Percentiles rank a stretch among this genome's conserved stretches.
Evolutionary conservation across 441 rosid genomes (phyloP).

Genomic region (Melastoma candidum): DNA sequence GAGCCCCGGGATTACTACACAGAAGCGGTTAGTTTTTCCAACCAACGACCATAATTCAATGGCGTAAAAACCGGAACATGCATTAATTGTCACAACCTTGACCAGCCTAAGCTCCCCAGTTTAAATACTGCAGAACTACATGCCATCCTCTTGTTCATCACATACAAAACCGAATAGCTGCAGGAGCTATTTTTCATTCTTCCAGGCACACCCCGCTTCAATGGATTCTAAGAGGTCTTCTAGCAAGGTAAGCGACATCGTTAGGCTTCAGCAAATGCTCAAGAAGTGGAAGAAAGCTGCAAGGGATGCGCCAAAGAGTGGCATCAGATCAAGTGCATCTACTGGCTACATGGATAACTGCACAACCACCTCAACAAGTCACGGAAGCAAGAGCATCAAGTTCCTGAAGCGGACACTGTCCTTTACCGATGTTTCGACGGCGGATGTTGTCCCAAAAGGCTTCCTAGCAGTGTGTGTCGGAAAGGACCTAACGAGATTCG

Average conservation of each 20-base stretch:
- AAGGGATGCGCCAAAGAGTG: constrained; percentile 29
- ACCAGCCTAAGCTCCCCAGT: too few species aligned
- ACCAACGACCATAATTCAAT: too few species aligned
- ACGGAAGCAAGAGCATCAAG: constrained; percentile 52
- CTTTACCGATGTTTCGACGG: constrained; percentile 33
- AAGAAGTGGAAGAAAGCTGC: constrained; percentile 87
- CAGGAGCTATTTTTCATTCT: not conserved
- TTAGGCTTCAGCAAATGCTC: constrained; percentile 74
- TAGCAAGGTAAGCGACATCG: constrained; percentile 59
- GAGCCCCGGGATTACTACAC: too few species aligned
- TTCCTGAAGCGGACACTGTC: constrained; percentile 76
- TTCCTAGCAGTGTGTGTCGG: constrained; percentile 51
- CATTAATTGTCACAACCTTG: too few species aligned
- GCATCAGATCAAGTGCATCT: not conserved
- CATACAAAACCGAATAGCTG: not conserved
- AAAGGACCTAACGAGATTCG: constrained; percentile 43
- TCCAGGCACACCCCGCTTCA: constrained; percentile 2
- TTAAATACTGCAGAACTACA: not conserved
- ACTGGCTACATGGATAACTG: constrained; percentile 1
- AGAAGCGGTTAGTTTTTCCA: too few species aligned
- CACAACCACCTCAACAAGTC: constrained; percentile 7
- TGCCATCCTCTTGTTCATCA: not conserved
- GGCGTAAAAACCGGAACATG: too few species aligned
- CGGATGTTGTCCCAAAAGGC: constrained; percentile 45
- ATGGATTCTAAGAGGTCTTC: constrained; percentile 6